Percentiles rank a stretch among this genome's conserved stretches.
Conservation (phyloP, 352 stramenopile species). For the Peronospora tabacina region DNA sequence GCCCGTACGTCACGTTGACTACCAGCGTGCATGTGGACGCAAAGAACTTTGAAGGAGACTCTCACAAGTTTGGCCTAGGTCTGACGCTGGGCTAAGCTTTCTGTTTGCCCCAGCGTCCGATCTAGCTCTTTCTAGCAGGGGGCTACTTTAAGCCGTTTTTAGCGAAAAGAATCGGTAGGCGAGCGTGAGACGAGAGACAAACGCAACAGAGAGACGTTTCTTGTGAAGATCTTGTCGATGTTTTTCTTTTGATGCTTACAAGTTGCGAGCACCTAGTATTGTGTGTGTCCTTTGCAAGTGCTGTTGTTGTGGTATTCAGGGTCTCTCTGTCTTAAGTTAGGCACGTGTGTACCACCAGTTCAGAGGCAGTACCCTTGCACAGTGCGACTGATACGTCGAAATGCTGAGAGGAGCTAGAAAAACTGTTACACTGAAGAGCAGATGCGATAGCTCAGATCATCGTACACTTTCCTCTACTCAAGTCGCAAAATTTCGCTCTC, state of each 20-base stretch:
- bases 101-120: constrained; percentile 13
- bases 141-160: constrained; percentile 9
- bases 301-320: not conserved
- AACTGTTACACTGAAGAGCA: not conserved
- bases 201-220: constrained; percentile 37
- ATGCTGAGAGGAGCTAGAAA: not conserved
- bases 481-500: constrained; percentile 27
- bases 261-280: not conserved
- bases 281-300: not conserved
- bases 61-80: constrained; percentile 80
- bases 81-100: constrained; percentile 63
- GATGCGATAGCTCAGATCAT: not conserved
- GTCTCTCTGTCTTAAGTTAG: not conserved
- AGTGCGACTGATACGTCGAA: constrained; percentile 9
- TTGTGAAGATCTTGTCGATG: constrained; percentile 22
- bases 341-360: not conserved
- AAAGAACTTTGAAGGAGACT: constrained; percentile 83
- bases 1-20: constrained; percentile 61
- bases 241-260: not conserved
- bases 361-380: not conserved
- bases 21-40: constrained; percentile 75
- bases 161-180: constrained; percentile 11
- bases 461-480: not conserved
- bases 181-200: constrained; percentile 25
- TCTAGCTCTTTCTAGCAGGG: constrained; percentile 12